Evolutionary conservation across 176 grass and related monocot species (phyloP).

Genomic region (Puccinellia tenuiflora): DNA sequence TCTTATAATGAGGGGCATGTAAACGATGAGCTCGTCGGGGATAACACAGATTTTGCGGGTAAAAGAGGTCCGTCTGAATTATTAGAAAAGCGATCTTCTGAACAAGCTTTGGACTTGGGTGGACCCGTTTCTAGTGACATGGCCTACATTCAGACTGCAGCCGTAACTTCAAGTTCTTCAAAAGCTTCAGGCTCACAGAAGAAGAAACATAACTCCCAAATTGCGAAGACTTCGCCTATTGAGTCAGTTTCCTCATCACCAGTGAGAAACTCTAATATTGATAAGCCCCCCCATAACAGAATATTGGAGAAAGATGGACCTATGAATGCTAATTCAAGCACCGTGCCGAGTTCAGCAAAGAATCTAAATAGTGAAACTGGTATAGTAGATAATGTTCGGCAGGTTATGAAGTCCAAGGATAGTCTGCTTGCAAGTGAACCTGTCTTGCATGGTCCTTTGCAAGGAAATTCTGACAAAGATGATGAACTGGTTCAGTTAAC

Average conservation of each 20-base stretch:
- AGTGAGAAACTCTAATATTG: conserved; percentile 45
- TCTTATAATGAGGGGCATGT: conserved; percentile 31
- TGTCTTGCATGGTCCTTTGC: conserved; percentile 32
- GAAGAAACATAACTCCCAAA: conserved; percentile 46
- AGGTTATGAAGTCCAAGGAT: conserved; percentile 20
- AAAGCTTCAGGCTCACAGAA: conserved; percentile 55
- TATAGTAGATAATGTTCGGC: conserved; percentile 35
- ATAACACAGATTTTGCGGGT: conserved; percentile 28
- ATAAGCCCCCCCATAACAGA: conserved; percentile 53
- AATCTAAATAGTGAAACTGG: conserved; percentile 40
- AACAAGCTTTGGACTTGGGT: conserved; percentile 32
- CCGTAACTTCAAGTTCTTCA: conserved; percentile 75
- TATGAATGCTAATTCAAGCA: conserved; percentile 43
- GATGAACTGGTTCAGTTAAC: conserved; percentile 30
- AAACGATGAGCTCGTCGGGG: conserved; percentile 34
- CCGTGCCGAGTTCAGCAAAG: conserved; percentile 21
- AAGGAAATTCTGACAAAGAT: conserved; percentile 45
- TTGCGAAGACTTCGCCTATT: conserved; percentile 56
- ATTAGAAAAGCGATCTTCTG: conserved; percentile 27
- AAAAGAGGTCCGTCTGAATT: conserved; percentile 32
- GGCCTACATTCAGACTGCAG: conserved; percentile 33
- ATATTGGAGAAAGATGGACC: conserved; percentile 48
- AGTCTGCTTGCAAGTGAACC: conserved; percentile 43
- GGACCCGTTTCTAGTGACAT: conserved; percentile 43
- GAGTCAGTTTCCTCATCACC: conserved; percentile 75